phyloP scores from a whole-genome alignment of 768 basidiomycete genomes.

The Tubosaeta sp. region DNA sequence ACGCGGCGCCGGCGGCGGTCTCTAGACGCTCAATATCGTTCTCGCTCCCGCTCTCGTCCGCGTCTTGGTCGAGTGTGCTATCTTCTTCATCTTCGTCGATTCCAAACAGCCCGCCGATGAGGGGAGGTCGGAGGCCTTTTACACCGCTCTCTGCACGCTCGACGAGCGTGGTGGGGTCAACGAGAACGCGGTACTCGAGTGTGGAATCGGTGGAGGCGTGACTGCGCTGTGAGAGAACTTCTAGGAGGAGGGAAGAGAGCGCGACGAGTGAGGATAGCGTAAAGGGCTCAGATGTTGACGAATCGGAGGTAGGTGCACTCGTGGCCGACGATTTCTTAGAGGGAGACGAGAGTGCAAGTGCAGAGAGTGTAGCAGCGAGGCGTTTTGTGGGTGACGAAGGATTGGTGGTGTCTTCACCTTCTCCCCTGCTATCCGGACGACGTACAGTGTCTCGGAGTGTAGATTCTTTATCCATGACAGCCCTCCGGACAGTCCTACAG shows the following conservation, averaged over 20 bases:
- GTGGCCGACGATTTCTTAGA: constrained; percentile 7
- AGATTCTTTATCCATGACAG: constrained; percentile 47
- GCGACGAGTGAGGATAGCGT: constrained; percentile 14
- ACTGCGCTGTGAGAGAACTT: constrained; percentile 59
- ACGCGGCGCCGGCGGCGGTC: constrained; percentile 20
- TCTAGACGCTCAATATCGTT: constrained; percentile 26
- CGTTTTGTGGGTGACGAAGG: constrained; percentile 16
- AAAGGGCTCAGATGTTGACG: constrained; percentile 3
- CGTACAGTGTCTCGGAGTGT: background rate
- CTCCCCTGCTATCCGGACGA: background rate
- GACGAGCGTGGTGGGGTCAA: constrained; percentile 65
- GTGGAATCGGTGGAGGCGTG: constrained; percentile 70
- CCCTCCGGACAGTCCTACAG: constrained; percentile 65
- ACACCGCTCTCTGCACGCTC: constrained; percentile 62
- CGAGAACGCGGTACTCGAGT: constrained; percentile 77
- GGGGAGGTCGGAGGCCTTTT: constrained; percentile 51
- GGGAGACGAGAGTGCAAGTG: constrained; percentile 16
- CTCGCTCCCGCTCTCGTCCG: constrained; percentile 42
- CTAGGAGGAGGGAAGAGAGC: constrained; percentile 42
- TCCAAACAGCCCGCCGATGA: constrained; percentile 34
- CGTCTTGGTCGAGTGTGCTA: constrained; percentile 20
- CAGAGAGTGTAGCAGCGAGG: constrained; percentile 9
- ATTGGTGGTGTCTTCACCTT: background rate
- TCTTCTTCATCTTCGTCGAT: constrained; percentile 42
- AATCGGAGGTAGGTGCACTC: background rate